Evolutionary conservation across 208 protist genomes (phyloP).

Genomic region (Crithidia bombi): DNA sequence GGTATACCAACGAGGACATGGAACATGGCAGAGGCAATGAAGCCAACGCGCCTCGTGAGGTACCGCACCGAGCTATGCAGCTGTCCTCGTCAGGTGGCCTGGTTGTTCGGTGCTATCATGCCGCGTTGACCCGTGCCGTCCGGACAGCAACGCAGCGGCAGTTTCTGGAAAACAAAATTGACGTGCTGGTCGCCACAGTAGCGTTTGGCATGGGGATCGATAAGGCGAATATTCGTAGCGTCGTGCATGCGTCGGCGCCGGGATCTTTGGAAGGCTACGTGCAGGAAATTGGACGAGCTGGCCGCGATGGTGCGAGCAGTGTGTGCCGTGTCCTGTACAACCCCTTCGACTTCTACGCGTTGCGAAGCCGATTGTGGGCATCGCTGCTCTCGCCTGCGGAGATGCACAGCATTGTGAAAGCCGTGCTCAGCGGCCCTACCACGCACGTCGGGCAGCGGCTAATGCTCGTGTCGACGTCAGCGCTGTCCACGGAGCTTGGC

Average conservation of each 20-base stretch:
- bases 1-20: conserved; percentile 1
- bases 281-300: conserved; percentile 97
- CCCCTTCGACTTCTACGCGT: conserved; percentile 94
- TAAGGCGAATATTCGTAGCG: conserved; percentile 96
- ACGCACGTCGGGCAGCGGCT: conserved; percentile 54
- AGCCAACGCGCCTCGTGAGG: neutral
- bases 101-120: conserved; percentile 83
- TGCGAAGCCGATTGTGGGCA: conserved; percentile 79
- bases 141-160: conserved; percentile 74
- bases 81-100: conserved; percentile 5
- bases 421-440: conserved; percentile 49
- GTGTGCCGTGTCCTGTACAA: conserved; percentile 89
- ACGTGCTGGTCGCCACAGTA: conserved; percentile 96
- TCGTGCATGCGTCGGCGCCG: conserved; percentile 96
- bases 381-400: conserved; percentile 65
- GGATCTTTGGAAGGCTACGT: conserved; percentile 97
- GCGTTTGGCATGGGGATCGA: conserved; percentile 99
- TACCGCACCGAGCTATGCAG: too few relatives aligned
- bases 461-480: conserved; percentile 57
- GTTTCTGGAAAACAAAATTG: conserved; percentile 87
- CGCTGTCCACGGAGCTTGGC: conserved; percentile 64
- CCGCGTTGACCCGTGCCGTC: conserved; percentile 51
- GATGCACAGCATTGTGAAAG: conserved; percentile 54
- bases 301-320: conserved; percentile 90
- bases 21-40: neutral